Evolutionary conservation across 2,329 filamentous ascomycete species (phyloP).

Genomic region (Cytospora chrysosperma): DNA sequence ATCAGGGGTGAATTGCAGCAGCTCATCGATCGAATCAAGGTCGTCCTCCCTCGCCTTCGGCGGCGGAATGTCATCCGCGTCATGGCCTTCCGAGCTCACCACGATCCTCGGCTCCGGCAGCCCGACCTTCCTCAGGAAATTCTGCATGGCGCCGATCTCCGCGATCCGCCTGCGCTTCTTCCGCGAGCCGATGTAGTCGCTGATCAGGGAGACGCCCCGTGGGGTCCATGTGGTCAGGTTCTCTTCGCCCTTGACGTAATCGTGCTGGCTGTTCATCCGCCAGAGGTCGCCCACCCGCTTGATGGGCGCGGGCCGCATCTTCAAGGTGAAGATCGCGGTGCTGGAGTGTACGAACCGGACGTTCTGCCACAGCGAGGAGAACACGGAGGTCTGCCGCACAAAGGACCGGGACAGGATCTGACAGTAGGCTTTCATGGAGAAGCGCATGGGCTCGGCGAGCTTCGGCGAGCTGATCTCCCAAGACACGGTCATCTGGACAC

Average conservation of each 20-base stretch:
- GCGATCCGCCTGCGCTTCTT: conserved; percentile 72
- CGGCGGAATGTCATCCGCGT: conserved; percentile 37
- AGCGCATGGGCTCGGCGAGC: conserved; percentile 84
- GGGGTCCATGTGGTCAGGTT: conserved; percentile 81
- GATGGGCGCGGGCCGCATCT: conserved; percentile 82
- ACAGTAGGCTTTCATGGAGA: conserved; percentile 75
- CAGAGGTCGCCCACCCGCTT: conserved; percentile 91
- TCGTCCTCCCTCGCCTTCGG: conserved; percentile 40
- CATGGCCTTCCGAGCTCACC: conserved; percentile 36
- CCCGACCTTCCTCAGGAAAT: conserved; percentile 60
- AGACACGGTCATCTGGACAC: conserved; percentile 79
- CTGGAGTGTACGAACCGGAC: conserved; percentile 84
- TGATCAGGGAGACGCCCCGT: conserved; percentile 84
- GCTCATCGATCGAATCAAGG: conserved; percentile 54
- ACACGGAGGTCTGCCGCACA: conserved; percentile 81
- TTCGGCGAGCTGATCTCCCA: conserved; percentile 86
- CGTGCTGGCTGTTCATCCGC: conserved; percentile 92
- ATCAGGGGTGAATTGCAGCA: conserved; percentile 58
- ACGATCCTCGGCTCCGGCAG: conserved; percentile 42
- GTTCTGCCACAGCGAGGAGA: conserved; percentile 82
- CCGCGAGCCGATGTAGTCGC: conserved; percentile 75
- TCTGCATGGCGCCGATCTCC: conserved; percentile 76
- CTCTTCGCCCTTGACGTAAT: conserved; percentile 97
- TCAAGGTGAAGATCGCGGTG: conserved; percentile 81
- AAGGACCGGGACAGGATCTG: conserved; percentile 84